Base-by-base conservation (phyloP, 306 rosid genomes). In the Prinsepia uniflora region DNA sequence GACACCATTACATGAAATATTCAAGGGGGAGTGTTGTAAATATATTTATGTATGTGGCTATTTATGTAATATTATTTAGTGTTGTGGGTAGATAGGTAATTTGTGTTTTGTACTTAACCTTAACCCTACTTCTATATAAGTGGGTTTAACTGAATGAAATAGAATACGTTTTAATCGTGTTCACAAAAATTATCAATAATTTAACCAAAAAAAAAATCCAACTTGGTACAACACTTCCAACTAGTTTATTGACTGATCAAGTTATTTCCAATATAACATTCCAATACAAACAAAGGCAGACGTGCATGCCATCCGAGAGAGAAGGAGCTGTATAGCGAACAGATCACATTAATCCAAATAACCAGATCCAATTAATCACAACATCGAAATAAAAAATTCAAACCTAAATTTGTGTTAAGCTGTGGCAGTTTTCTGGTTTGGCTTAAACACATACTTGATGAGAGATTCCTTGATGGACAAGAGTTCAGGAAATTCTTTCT, bases 401-500 rank as follows among this genome's bases (percentile, higher is more conserved):
- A 69, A 34, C 70, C 74, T 77, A 87, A 55, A 13, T 49, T 20
- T 55, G 42, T 68, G n/a, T 75, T 68, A 90, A 59, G 86, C 87
- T 48, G 55, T 56, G 42, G 63, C 15, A 19, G 70, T 67, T 80
- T 87, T 87, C 63, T 81, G 81, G 61, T 87, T 92, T 36, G 96
- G 96, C 78, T 87, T 53, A 75, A 87, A 92, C 0, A 92, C 96
- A 63, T 87, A 30, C 89, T 92, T 86, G 65, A 92, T 62, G 52
- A 92, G 92, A 1, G 98, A 92, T 42, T 92, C 96, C 88, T 89
- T 89, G 84, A 92, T 89, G 45, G 98, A 69, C 75, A 89, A 68
- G 57, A 92, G 94, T 17, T 87, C 76, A 2, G 98, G 98, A 75
- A 92, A 92, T 65, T 89, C 90, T 3, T 83, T 63, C 73, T 83